Base-by-base conservation (phyloP, 371 early-diverging fungal species). In the Lichtheimia ornata region DNA sequence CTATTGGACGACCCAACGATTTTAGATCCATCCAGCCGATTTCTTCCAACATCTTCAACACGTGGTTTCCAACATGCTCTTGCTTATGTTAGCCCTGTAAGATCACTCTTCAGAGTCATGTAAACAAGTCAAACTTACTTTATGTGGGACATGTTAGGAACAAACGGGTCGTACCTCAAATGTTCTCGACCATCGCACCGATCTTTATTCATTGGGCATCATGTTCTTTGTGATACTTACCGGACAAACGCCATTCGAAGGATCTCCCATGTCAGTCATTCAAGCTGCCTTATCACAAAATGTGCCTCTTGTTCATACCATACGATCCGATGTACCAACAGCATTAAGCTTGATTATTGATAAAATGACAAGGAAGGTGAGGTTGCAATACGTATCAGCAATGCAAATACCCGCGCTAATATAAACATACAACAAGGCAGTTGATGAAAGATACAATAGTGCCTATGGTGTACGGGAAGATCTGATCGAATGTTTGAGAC, bases 131-230 rank as follows among this genome's bases (percentile, higher is more conserved):
- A 17, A 17, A 47, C 47, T 47, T 5, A 47, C 11, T 17, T 13
- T 11, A 24, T 43, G 27, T 25, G 24, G 17, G 25, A 42, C 52
- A 28, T 53, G 18, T 30, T 24, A 69, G 69, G 84, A 85, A 59
- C 85, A 84, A 62, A 84, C 85, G 14, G 85, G 85, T 20, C 69
- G 85, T 62, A 83, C 85, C 18, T 76, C 79, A 42, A 79, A 82
- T 44, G 76, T 75, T 59, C 63, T 82, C 53, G 85, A 84, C 58
- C 82, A 84, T 59, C 64, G 85, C 24, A 76, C 85, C 0, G 85
- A 84, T 58, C 67, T 84, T 2, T 84, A 84, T 62, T 83, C 79
- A 7, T 57, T 84, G 1, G 85, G 85, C 0, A 77, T 79, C 50
- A 77, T 82, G 47, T 72, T 84, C 41, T 84, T 82, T 65, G 68